Percentiles rank a stretch among this genome's conserved stretches.
Conservation (phyloP, 1,139 yeast species). For the Diutina scorzettiae region DNA sequence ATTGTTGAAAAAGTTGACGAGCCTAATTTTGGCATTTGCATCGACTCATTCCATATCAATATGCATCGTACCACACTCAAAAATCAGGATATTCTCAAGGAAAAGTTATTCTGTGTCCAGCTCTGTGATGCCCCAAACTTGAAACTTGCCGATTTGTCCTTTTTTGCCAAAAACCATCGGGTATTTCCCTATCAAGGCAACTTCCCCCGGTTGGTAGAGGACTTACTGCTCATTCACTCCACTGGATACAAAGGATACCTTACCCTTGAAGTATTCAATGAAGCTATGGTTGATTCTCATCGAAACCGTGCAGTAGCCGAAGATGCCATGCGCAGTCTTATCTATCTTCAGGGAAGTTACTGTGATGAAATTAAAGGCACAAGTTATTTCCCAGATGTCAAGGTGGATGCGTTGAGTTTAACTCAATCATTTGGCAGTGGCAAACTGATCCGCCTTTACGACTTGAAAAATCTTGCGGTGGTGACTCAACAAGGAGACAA, state of each 20-base stretch:
- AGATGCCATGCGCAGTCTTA: conserved; percentile 7
- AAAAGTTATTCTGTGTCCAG: conserved; percentile 7
- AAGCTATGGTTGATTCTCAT: conserved; percentile 6
- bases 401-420: background rate
- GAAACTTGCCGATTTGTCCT: conserved; percentile 5
- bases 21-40: conserved; percentile 7
- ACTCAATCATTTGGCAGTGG: background rate
- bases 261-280: conserved; percentile 8
- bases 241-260: conserved; percentile 7
- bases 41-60: conserved; percentile 8
- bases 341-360: conserved; percentile 6
- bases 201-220: conserved; percentile 1
- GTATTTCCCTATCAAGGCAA: conserved; percentile 6
- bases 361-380: background rate
- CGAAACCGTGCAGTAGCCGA: conserved; percentile 6
- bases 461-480: background rate
- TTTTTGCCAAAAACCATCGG: conserved; percentile 5
- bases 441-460: conserved; percentile 1
- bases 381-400: background rate
- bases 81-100: background rate
- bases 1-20: conserved; percentile 6
- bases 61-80: conserved; percentile 5
- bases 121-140: conserved; percentile 7
- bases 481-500: background rate
- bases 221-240: background rate